Evolutionary conservation across 805 yeast species (phyloP).

Genomic region (Ogataea philodendri): DNA sequence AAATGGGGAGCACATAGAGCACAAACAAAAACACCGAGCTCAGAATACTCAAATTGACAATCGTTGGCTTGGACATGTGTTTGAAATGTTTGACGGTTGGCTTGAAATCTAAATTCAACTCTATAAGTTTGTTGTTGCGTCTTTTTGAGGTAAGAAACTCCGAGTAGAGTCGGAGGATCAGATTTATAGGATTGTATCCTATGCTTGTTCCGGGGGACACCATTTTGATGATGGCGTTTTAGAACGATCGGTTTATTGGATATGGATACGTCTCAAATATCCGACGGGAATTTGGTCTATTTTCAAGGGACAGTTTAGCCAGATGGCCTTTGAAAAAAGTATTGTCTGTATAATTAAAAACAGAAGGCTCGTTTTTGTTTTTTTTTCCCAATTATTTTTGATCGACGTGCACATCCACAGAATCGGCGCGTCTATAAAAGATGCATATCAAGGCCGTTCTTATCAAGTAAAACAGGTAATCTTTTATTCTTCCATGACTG

Average conservation of each 20-base stretch:
- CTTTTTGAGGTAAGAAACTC: slow-evolving; percentile 21
- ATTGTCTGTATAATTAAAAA: slow-evolving; percentile 6
- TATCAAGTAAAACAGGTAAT: too few species aligned
- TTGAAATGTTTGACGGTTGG: slow-evolving; percentile 25
- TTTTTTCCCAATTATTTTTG: slow-evolving; percentile 1
- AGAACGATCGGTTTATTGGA: background rate
- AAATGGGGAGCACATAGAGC: slow-evolving; percentile 55
- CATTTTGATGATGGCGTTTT: background rate
- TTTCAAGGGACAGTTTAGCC: background rate
- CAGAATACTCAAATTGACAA: slow-evolving; percentile 38
- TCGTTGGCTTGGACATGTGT: slow-evolving; percentile 37
- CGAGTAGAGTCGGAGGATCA: slow-evolving; percentile 21
- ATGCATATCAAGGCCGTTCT: too few species aligned
- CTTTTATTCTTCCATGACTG: background rate
- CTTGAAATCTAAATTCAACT: slow-evolving; percentile 18
- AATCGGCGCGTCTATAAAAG: slow-evolving; percentile 12
- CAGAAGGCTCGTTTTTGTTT: slow-evolving; percentile 7
- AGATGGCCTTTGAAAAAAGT: background rate
- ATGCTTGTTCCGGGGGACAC: slow-evolving; percentile 3
- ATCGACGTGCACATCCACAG: too few species aligned
- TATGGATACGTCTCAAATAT: background rate
- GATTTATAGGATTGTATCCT: slow-evolving; percentile 16
- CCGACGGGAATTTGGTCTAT: too few species aligned
- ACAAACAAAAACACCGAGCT: slow-evolving; percentile 55
- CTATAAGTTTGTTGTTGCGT: slow-evolving; percentile 22